A percentile compares a stretch with the other conserved stretches of the same genome.
These are phyloP conservation scores for Ascosphaera apis DNA, from an alignment of 2,329 filamentous ascomycete genomes.

Conservation along the genomic window DNA sequence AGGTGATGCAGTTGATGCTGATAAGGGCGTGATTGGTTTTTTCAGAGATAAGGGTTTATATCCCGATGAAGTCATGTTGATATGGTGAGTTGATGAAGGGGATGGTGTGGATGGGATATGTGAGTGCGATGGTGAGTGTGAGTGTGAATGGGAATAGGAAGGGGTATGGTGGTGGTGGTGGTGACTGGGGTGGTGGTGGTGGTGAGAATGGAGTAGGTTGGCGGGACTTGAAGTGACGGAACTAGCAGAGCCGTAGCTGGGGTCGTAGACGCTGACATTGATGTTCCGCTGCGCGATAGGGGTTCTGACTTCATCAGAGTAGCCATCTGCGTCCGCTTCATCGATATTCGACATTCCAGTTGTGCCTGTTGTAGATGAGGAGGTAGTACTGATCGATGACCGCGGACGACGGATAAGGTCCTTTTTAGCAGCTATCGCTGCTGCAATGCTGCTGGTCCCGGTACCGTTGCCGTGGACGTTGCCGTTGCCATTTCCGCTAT, in stretches of 20 bases:
- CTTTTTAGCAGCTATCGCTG: too few relatives aligned
- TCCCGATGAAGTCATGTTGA: too few relatives aligned
- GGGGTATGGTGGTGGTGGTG: too few relatives aligned
- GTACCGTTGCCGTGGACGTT: constrained; percentile 27
- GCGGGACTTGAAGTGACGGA: constrained; percentile 27
- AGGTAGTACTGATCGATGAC: constrained; percentile 44
- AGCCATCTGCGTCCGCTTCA: constrained; percentile 30
- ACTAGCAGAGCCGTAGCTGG: constrained; percentile 12
- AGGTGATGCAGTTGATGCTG: too few relatives aligned
- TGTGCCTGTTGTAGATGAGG: constrained; percentile 34
- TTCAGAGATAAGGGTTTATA: too few relatives aligned
- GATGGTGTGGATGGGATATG: too few relatives aligned
- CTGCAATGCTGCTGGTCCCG: constrained; percentile 22
- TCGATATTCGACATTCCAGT: constrained; percentile 33
- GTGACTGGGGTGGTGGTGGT: too few relatives aligned
- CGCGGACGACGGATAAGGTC: constrained; percentile 42
- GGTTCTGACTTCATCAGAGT: constrained; percentile 21
- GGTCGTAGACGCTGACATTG: constrained; percentile 21
- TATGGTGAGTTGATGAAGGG: too few relatives aligned
- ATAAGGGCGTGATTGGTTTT: too few relatives aligned
- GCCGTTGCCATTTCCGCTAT: constrained; percentile 40
- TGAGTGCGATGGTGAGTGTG: too few relatives aligned
- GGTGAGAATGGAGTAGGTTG: too few relatives aligned
- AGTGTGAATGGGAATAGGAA: too few relatives aligned
- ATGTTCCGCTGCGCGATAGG: constrained; percentile 21